These are phyloP conservation scores for Schwanniomyces polymorphus DNA, from an alignment of 805 yeast genomes.

Conservation along the genomic window DNA sequence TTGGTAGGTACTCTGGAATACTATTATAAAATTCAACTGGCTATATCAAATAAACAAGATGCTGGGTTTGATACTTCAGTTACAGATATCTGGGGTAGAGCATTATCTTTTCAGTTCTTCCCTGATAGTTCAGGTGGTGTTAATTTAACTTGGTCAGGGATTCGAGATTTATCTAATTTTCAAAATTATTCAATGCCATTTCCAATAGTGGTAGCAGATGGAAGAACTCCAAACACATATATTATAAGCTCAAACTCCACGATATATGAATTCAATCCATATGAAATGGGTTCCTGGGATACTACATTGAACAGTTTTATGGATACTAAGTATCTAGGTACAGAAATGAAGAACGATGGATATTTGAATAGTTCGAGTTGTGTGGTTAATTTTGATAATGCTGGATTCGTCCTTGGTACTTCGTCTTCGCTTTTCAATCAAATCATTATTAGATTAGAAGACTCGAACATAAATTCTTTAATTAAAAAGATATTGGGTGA, in stretches of 20 bases:
- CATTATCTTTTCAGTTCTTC: constrained; percentile 33
- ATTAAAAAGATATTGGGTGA: constrained; percentile 22
- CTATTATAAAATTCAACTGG: constrained; percentile 37
- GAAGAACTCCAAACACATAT: constrained; percentile 60
- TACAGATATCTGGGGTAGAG: constrained; percentile 43
- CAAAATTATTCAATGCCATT: constrained; percentile 34
- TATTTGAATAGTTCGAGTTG: constrained; percentile 16
- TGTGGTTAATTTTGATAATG: constrained; percentile 33
- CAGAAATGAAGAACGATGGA: constrained; percentile 21
- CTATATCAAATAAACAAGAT: constrained; percentile 24
- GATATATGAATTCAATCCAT: constrained; percentile 39
- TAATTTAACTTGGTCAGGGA: constrained; percentile 31
- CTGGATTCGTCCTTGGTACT: constrained; percentile 42
- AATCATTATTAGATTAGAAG: constrained; percentile 22
- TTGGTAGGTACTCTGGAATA: constrained; percentile 50
- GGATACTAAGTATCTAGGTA: constrained; percentile 29
- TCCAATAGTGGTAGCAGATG: constrained; percentile 48
- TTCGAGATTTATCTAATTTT: constrained; percentile 22
- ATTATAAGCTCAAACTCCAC: constrained; percentile 69
- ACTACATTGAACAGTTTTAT: constrained; percentile 32
- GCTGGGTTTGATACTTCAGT: constrained; percentile 35
- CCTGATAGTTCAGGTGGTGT: constrained; percentile 23
- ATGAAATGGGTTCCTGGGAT: constrained; percentile 45
- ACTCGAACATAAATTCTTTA: constrained; percentile 18
- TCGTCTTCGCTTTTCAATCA: constrained; percentile 40